Evolutionary conservation across 2,329 filamentous ascomycete genomes (phyloP), one percentile per base, ranked within the genome.

Genomic region (Talaromyces atroroseus): DNA sequence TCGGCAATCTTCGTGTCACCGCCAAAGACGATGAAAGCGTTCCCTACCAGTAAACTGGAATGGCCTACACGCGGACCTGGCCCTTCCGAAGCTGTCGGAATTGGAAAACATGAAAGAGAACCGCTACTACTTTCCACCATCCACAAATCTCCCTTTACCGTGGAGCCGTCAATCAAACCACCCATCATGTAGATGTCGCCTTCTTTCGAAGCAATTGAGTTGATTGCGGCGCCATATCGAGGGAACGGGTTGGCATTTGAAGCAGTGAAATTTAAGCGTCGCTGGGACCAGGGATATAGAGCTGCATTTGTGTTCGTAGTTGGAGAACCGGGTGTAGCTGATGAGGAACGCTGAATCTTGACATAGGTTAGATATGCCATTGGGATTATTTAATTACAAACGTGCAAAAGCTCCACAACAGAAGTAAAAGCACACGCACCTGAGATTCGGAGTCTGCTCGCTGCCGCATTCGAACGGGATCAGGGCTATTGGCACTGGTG

Each of bases 101-200:
- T 84, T 23, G 92, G 92, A 70, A 95, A 95, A 73, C 94, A 97
- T 21, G 90, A 84, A 79, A 97, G 84, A 70, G 84, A 92, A 8
- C 86, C 87, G 32, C 77, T 79, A 52, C 88, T 91, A 59, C 91
- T 90, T 72, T 99, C 94, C 48, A 97, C 88, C 85, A 97, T 88
- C 95, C 95, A 99, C 48, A 99, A 75, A 75, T 99, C 94, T 49
- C 94, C 94, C 70, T 96, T 96, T 46, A 97, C 94, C 2, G 90
- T 96, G 38, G 91, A 89, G 63, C 92, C 92, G 68, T 95, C 92
- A 66, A 99, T 92, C 59, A 99, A 76, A 51, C 94, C 94, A 61
- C 94, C 94, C 92, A 99, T 97, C 68, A 99, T 82, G 68, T 97
- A 99, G 57, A 99, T 89, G 65, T 95, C 90, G 58, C 95, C 95